Evolutionary conservation across 2,329 filamentous ascomycete genomes (phyloP).

Genomic region (Paracamarosporium sp.): DNA sequence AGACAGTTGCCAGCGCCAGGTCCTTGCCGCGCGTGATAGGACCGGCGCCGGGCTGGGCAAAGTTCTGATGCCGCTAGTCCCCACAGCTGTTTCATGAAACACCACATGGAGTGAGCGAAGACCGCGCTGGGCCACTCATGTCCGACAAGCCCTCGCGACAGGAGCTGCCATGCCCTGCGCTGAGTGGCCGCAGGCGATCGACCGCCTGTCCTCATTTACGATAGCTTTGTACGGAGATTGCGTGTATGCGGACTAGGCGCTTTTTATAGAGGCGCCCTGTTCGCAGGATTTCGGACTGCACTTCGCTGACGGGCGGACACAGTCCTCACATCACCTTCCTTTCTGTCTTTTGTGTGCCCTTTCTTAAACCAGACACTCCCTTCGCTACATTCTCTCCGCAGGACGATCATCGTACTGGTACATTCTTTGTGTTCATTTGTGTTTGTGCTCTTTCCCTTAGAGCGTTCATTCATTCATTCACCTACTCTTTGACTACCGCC

Average conservation of each 20-base stretch:
- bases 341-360: conserved; percentile 25
- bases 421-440: conserved; percentile 31
- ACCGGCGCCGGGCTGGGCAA: conserved; percentile 15
- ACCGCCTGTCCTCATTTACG: conserved; percentile 14
- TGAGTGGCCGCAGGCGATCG: conserved; percentile 29
- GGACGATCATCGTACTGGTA: conserved; percentile 30
- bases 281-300: conserved; percentile 11
- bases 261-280: conserved; percentile 28
- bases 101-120: conserved; percentile 28
- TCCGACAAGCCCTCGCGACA: conserved; percentile 25
- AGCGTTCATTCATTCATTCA: conserved; percentile 39
- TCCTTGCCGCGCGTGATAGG: conserved; percentile 29
- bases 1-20: conserved; percentile 32
- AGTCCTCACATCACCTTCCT: conserved; percentile 36
- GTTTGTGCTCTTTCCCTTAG: conserved; percentile 25
- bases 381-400: conserved; percentile 32
- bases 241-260: conserved; percentile 25
- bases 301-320: conserved; percentile 13
- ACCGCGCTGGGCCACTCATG: conserved; percentile 34
- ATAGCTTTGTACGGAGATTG: conserved; percentile 31
- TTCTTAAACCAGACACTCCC: conserved; percentile 31
- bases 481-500: conserved; percentile 19
- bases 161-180: conserved; percentile 25
- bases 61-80: conserved; percentile 42
- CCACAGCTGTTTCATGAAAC: conserved; percentile 44